Conservation (phyloP, 495 filamentous ascomycete genomes). For the Rostrohypoxylon terebratum region DNA sequence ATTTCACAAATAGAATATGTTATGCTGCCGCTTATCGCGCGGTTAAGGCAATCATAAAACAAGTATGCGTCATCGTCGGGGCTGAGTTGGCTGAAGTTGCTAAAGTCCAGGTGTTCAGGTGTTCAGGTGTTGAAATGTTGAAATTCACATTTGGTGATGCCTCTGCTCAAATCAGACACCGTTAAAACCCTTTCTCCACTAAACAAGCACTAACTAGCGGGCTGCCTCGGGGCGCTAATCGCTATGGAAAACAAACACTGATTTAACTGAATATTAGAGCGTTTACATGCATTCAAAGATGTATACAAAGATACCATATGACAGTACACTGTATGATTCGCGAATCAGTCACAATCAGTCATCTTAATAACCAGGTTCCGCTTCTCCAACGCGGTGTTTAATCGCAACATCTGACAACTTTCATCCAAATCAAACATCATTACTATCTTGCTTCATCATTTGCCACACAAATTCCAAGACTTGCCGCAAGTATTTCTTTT, state of each 20-base stretch:
- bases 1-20: constrained; percentile 7
- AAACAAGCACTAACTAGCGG: constrained; percentile 34
- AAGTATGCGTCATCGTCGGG: constrained; percentile 39
- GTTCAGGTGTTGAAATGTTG: too few relatives aligned
- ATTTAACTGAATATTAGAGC: constrained; percentile 6
- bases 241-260: constrained; percentile 20
- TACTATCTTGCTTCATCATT: constrained; percentile 7
- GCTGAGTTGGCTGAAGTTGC: constrained; percentile 31
- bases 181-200: constrained; percentile 19
- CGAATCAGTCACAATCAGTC: neutral
- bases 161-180: constrained; percentile 21
- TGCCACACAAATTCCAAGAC: neutral
- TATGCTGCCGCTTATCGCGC: constrained; percentile 3
- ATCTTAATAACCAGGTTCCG: constrained; percentile 4
- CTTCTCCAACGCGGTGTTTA: neutral
- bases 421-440: neutral
- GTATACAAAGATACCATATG: neutral
- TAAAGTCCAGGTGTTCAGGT: neutral
- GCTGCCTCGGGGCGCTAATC: constrained; percentile 11
- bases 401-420: constrained; percentile 7
- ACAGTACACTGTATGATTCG: neutral
- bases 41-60: constrained; percentile 10
- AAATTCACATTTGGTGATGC: neutral
- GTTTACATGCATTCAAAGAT: neutral
- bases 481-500: neutral